Percentiles rank a stretch among this genome's conserved stretches.
Conservation (phyloP, 2,329 filamentous ascomycete species). For the Verticillium klebahnii region DNA sequence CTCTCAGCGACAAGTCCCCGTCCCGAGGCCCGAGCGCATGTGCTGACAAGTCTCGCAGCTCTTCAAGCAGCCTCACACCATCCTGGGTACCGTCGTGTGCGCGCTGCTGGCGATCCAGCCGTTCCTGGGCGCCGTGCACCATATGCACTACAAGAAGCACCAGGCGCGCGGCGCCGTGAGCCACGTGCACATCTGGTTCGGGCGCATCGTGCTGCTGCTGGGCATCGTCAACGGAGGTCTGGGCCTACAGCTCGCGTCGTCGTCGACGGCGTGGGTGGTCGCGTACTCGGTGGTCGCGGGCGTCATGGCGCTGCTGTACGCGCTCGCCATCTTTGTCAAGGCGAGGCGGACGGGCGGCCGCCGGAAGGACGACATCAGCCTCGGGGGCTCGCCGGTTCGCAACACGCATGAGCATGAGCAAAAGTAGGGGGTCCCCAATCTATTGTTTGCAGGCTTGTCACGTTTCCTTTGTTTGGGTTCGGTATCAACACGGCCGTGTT, state of each 20-base stretch:
- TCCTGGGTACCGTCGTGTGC: slow-evolving; percentile 51
- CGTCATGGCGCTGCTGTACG: slow-evolving; percentile 42
- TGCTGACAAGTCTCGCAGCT: slow-evolving; percentile 31
- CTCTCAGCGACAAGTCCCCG: background rate
- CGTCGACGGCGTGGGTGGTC: slow-evolving; percentile 36
- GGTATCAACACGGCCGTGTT: no score
- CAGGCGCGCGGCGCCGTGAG: slow-evolving; percentile 45
- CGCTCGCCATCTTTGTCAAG: slow-evolving; percentile 18
- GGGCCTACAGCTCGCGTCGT: slow-evolving; percentile 46
- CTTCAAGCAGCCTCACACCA: slow-evolving; percentile 47
- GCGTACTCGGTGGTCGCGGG: slow-evolving; percentile 53
- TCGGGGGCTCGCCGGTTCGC: background rate
- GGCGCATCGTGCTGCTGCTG: slow-evolving; percentile 51
- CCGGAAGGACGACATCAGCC: background rate
- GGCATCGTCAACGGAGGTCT: slow-evolving; percentile 61
- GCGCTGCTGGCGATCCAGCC: slow-evolving; percentile 54
- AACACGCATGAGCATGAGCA: background rate
- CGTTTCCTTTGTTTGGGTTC: no score
- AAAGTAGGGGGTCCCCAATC: background rate
- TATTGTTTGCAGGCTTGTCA: no score
- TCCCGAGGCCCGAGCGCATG: no score
- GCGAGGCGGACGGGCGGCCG: background rate
- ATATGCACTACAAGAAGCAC: slow-evolving; percentile 45
- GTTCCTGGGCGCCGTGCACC: slow-evolving; percentile 53
- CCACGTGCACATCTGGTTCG: slow-evolving; percentile 59